phyloP scores from a whole-genome alignment of 352 stramenopile species.

The Pythium biforme region DNA sequence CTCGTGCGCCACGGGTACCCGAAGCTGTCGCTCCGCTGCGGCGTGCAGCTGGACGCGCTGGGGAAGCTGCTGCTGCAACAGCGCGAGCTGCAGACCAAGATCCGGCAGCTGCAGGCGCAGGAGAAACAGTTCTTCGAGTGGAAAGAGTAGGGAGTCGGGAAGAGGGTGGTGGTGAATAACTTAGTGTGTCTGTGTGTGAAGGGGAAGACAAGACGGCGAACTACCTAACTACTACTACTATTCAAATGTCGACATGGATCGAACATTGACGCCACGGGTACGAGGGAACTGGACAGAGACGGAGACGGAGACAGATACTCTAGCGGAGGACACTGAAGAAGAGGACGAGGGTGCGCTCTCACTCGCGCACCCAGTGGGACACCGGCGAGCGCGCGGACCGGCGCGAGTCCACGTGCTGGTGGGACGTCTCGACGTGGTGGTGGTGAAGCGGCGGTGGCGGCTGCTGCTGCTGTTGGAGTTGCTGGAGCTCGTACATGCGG shows the following conservation, averaged over 20 bases:
- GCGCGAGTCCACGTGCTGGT: conserved; percentile 25
- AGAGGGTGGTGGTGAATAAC: conserved; percentile 19
- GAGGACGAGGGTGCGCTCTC: not conserved
- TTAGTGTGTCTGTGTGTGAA: conserved; percentile 7
- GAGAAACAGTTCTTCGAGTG: conserved; percentile 56
- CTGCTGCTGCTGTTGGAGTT: conserved; percentile 1
- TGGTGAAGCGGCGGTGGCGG: not conserved
- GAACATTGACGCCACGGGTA: no score
- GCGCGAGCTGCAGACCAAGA: conserved; percentile 35
- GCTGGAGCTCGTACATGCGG: conserved; percentile 9
- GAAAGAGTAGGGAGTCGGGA: conserved; percentile 26
- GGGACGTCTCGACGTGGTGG: conserved; percentile 4
- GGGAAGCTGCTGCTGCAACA: conserved; percentile 45
- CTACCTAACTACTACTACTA: conserved; percentile 9
- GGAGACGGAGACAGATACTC: conserved; percentile 16
- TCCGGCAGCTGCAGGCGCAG: conserved; percentile 36
- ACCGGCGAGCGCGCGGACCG: conserved; percentile 20
- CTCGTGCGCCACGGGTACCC: conserved; percentile 48
- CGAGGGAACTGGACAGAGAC: not conserved
- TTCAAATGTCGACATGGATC: not conserved
- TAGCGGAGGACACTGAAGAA: conserved; percentile 7
- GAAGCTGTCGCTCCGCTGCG: conserved; percentile 53
- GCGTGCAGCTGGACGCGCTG: conserved; percentile 45
- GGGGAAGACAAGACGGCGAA: not conserved
- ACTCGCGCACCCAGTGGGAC: conserved; percentile 32